Evolutionary conservation across 129 eudicot genomes (phyloP), one percentile per base, ranked within the genome.

Genomic region (Arctium lappa): DNA sequence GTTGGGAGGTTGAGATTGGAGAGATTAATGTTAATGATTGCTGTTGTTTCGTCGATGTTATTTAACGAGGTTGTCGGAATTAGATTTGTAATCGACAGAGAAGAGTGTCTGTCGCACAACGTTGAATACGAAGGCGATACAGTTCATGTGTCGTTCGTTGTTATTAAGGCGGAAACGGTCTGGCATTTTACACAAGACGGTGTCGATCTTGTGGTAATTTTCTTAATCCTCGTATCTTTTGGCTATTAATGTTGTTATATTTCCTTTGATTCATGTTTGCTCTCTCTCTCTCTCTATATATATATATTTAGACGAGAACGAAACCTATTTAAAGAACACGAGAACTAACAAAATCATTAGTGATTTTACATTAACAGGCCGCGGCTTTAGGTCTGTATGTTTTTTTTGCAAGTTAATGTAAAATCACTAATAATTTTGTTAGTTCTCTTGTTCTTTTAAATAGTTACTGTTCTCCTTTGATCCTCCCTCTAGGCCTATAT

Each of bases 61-160:
- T 12, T 82, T 31, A 72, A 48, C 77, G 88, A 82, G 62, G 90
- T 78, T 34, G 62, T 75, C 44, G 97, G 95, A 75, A 85, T 94
- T 38, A 92, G 98, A 80, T 94, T 94, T 82, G 94, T 85, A 88
- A 92, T 94, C 31, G 95, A 94, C 27, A 88, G 88, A 85, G 92
- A 89, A 30, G 98, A 94, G 69, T 94, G 98, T 73, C 70, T 94
- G 22, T 87, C 98, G 5, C 95, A 94, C 50, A 88, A 88, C 46
- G 94, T 92, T 75, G 88, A 80, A 27, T 90, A 87, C 81, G 90
- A 88, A 40, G 97, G 97, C 1, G 98, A 94, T 39, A 89, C 78
- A 1, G 91, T 94, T 81, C 95, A 92, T 84, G 85, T 85, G 32
- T 89, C 97, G 31, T 94, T 92, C 44, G 97, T 94, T 74, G 98